Evolutionary conservation across 257 asterid species (phyloP), one percentile per base, ranked within the genome.

Genomic region (Leptodermis oblonga): DNA sequence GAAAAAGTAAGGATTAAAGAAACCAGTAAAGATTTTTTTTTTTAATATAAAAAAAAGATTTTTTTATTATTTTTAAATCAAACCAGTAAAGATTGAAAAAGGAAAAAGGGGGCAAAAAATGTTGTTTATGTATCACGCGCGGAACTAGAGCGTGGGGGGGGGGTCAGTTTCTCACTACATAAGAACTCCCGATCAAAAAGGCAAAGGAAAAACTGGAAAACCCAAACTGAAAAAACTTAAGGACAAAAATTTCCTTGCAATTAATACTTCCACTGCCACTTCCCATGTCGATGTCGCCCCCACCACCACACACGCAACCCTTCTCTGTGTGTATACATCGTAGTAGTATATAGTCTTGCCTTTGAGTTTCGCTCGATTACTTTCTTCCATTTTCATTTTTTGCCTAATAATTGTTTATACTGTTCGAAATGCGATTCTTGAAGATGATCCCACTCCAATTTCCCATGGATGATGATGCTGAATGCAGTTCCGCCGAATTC

Each of bases 361-460:
- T 74, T 74, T 74, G 53, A 61, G 65, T 69, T 69, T 71, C 63
- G n/a, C n/a, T n/a, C n/a, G 49, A 69, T 71, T 71, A 59, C 75
- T 54, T n/a, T 37, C 49, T 37, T 62, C 46, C 51, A 62, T 62
- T 10, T 34, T 34, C 67, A 36, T 25, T 62, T 52, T n/a, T n/a
- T 14, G 12, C 58, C 6, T 51, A 51, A 51, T 51, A 20, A 51
- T 51, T 51, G 28, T 1, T 48, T 17, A 39, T 48, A 18, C 12
- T 17, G 54, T 45, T 14, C 18, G 3, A 14, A 59, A 34, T 34
- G 39, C 36, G 26, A 58, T 26, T n/a, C 11, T 36, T 58, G 18
- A 10, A 30, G 37, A 61, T 61, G 66, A 61, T 62, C 67, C 67
- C 7, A 9, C 23, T 61, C 15, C 67, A n/a, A 62, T 36, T n/a